Conservation (phyloP, 2,329 filamentous ascomycete species). For the Microdochium bolleyi region DNA sequence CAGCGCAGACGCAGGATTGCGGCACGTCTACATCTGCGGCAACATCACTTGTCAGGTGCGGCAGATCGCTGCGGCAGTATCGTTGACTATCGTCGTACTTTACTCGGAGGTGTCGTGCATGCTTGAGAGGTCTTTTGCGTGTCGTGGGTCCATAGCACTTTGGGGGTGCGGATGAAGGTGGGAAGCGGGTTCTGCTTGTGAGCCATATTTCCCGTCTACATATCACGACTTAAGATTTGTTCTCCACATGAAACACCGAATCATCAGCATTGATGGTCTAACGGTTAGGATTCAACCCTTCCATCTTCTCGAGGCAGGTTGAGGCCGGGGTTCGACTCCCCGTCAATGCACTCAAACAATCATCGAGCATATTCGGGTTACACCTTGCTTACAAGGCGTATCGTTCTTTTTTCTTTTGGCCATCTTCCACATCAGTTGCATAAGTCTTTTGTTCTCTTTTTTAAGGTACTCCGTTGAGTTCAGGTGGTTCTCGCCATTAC, state of each 20-base stretch:
- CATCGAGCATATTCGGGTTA: not conserved
- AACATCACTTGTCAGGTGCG: not conserved
- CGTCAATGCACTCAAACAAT: not conserved
- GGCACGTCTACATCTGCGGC: not conserved
- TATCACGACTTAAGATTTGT: not conserved
- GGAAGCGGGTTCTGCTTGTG: not conserved
- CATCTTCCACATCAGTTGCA: not conserved
- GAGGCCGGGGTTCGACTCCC: conserved; percentile 1
- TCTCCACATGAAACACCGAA: not conserved
- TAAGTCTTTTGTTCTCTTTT: too few relatives aligned
- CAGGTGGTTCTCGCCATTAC: too few relatives aligned
- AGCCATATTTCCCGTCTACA: not conserved
- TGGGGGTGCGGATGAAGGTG: not conserved
- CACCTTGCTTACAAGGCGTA: not conserved
- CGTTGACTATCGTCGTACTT: too few relatives aligned
- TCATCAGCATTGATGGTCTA: conserved; percentile 1
- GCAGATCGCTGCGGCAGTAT: too few relatives aligned
- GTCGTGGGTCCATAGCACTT: too few relatives aligned
- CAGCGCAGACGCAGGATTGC: not conserved
- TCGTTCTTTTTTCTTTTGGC: not conserved
- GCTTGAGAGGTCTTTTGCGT: too few relatives aligned
- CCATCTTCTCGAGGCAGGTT: conserved; percentile 1
- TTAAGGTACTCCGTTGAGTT: too few relatives aligned
- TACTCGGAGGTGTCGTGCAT: too few relatives aligned
- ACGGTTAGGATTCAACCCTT: conserved; percentile 1